Conservation (phyloP, 176 grass and related monocot species). For the Aegilops umbellulata region DNA sequence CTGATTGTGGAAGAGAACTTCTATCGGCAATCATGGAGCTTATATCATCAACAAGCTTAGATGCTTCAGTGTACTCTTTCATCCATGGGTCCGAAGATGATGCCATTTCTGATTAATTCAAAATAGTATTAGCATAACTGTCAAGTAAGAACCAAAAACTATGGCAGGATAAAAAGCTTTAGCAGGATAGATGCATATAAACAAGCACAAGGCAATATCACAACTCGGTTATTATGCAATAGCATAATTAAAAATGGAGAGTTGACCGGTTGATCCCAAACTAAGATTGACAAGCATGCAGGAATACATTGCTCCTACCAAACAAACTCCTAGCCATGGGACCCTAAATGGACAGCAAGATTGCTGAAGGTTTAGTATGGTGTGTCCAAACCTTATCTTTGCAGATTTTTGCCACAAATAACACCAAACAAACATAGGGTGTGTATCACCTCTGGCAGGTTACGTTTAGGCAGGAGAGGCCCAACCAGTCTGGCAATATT, state of each 20-base stretch:
- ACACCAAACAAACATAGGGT: background rate
- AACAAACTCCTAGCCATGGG: background rate
- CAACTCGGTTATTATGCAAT: background rate
- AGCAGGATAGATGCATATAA: background rate
- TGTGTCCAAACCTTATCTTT: background rate
- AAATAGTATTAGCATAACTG: constrained; percentile 37
- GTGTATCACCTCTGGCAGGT: background rate
- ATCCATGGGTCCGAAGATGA: constrained; percentile 72
- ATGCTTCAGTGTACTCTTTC: constrained; percentile 79
- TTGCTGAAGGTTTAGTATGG: background rate
- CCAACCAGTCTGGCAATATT: background rate
- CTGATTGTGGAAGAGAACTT: constrained; percentile 77
- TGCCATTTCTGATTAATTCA: constrained; percentile 55
- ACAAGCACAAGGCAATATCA: background rate
- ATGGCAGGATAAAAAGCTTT: background rate
- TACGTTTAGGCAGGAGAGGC: background rate
- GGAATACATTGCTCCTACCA: background rate
- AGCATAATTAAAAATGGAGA: background rate
- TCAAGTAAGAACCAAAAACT: background rate
- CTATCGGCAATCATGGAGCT: constrained; percentile 77
- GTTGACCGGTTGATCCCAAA: background rate
- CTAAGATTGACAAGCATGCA: background rate
- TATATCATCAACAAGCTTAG: constrained; percentile 79
- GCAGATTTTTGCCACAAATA: background rate
- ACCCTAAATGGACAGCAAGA: background rate